These are phyloP conservation scores for Pyrus communis DNA, from an alignment of 306 rosid genomes.

Conservation along the genomic window DNA sequence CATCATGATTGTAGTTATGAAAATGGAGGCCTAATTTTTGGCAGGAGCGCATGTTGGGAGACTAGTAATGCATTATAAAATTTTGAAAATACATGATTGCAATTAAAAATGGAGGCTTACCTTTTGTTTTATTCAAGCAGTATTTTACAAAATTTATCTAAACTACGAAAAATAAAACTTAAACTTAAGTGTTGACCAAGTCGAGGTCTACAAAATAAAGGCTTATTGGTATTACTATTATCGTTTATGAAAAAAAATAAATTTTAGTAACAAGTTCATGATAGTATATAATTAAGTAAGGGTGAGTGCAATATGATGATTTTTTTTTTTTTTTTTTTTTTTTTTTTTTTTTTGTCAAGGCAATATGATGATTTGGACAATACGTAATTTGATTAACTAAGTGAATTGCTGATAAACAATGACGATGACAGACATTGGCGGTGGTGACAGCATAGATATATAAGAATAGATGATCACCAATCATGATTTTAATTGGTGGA, in stretches of 20 bases:
- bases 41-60: background rate
- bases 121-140: background rate
- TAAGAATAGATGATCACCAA: background rate
- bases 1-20: too few relatives aligned
- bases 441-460: background rate
- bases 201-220: background rate
- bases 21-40: too few relatives aligned
- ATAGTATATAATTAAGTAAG: background rate
- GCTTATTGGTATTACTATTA: background rate
- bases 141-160: background rate
- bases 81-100: background rate
- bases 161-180: background rate
- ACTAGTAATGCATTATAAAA: too few relatives aligned
- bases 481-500: slow-evolving; percentile 8
- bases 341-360: too few relatives aligned
- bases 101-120: background rate
- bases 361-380: background rate
- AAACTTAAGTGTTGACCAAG: background rate
- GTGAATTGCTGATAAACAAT: background rate
- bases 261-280: background rate
- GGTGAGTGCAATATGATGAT: background rate
- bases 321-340: too few relatives aligned
- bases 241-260: too few relatives aligned
- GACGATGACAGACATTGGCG: background rate
- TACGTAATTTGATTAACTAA: background rate